phyloP scores from a whole-genome alignment of 2,329 filamentous ascomycete genomes.

The Fusarium veterinarium region DNA sequence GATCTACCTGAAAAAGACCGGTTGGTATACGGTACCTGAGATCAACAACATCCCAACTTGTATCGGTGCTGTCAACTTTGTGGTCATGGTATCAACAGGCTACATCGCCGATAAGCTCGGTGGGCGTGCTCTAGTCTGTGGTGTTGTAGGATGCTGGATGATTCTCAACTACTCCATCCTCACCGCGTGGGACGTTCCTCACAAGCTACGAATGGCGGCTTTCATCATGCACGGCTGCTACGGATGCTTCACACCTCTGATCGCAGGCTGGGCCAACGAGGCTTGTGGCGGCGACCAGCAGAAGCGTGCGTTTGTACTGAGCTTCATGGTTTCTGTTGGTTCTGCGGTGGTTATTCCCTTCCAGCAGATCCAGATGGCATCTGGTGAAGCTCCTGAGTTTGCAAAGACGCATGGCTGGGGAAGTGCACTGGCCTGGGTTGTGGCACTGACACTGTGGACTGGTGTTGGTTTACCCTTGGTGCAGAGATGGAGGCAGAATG shows the following conservation, averaged over 20 bases:
- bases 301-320: constrained; percentile 55
- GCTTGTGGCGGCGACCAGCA: constrained; percentile 56
- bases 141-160: constrained; percentile 49
- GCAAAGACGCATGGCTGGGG: constrained; percentile 51
- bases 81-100: constrained; percentile 54
- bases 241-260: constrained; percentile 55
- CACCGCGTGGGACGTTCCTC: constrained; percentile 52
- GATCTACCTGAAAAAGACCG: constrained; percentile 53
- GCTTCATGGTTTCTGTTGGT: constrained; percentile 53
- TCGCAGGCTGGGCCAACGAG: constrained; percentile 56
- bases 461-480: constrained; percentile 46
- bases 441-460: constrained; percentile 51
- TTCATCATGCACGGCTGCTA: constrained; percentile 56
- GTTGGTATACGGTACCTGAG: constrained; percentile 51
- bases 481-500: constrained; percentile 31
- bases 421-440: constrained; percentile 48
- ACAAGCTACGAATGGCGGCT: constrained; percentile 52
- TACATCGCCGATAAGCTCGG: constrained; percentile 52
- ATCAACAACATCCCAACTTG: constrained; percentile 60
- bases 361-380: constrained; percentile 53
- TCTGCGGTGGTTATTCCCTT: constrained; percentile 53
- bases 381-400: constrained; percentile 51
- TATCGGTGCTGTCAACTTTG: constrained; percentile 56
- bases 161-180: constrained; percentile 53
- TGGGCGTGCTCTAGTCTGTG: constrained; percentile 51